phyloP scores from a whole-genome alignment of 2,329 filamentous ascomycete genomes.

The Xylaria sp. region DNA sequence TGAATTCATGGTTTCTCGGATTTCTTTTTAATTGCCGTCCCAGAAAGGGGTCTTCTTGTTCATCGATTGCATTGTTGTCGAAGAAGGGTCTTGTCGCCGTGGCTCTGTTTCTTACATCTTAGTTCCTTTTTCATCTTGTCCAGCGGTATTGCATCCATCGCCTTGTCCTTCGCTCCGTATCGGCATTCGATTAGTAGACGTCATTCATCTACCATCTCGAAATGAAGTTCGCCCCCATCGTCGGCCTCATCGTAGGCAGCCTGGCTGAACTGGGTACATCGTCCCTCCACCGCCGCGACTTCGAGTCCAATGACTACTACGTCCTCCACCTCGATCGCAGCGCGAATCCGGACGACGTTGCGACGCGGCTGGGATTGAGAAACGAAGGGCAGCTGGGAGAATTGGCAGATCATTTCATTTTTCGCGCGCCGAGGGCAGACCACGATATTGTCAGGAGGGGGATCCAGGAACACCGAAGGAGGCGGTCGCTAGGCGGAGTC shows the following conservation, averaged over 20 bases:
- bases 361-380: conserved; percentile 76
- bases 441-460: conserved; percentile 69
- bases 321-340: conserved; percentile 82
- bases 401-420: conserved; percentile 84
- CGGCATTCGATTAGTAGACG: conserved; percentile 14
- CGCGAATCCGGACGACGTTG: conserved; percentile 75
- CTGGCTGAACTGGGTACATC: conserved; percentile 62
- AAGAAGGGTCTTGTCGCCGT: background rate
- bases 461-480: conserved; percentile 67
- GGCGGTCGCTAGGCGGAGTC: conserved; percentile 62
- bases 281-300: conserved; percentile 71
- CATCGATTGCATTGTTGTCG: conserved; percentile 8
- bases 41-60: conserved; percentile 15
- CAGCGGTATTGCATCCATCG: background rate
- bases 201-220: conserved; percentile 32
- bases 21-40: conserved; percentile 17
- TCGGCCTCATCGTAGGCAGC: conserved; percentile 62
- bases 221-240: conserved; percentile 65
- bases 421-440: conserved; percentile 74
- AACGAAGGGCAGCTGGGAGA: conserved; percentile 86
- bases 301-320: conserved; percentile 89
- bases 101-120: background rate
- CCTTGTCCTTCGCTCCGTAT: background rate
- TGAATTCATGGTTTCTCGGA: conserved; percentile 32
- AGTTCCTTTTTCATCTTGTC: background rate